Evolutionary conservation across 495 filamentous ascomycete species (phyloP).

Genomic region (Xylaria nigripes): DNA sequence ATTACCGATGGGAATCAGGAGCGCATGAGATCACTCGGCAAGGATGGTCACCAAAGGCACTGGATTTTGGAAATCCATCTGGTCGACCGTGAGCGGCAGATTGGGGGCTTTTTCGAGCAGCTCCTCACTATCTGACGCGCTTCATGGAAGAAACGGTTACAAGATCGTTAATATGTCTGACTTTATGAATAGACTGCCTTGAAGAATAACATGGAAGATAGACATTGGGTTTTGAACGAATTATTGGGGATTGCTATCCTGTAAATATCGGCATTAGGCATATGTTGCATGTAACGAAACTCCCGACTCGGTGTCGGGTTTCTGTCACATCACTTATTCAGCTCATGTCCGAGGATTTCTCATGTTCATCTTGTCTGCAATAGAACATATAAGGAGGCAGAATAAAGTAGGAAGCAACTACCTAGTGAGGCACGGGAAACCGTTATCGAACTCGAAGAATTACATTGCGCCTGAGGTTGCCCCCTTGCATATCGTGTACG

Average conservation of each 20-base stretch:
- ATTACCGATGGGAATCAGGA: constrained; percentile 36
- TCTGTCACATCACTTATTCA: background rate
- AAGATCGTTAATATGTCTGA: background rate
- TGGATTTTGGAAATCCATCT: constrained; percentile 49
- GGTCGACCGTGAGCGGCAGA: constrained; percentile 28
- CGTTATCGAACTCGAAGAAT: no score
- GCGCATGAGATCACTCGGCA: constrained; percentile 28
- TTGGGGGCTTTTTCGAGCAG: constrained; percentile 39
- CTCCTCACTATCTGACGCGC: constrained; percentile 32
- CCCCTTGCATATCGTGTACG: no score
- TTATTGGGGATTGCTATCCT: no score
- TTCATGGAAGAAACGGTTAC: background rate
- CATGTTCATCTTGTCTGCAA: no score
- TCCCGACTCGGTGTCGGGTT: background rate
- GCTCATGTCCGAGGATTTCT: background rate
- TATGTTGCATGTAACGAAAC: background rate
- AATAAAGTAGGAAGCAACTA: no score
- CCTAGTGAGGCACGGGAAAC: no score
- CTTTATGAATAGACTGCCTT: no score
- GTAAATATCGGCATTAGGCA: no score
- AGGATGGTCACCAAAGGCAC: constrained; percentile 37
- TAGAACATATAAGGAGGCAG: no score
- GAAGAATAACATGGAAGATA: no score
- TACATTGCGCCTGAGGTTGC: no score
- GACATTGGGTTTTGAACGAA: no score